Base-by-base conservation (phyloP, 2,329 filamentous ascomycete genomes). In the Graphilbum fragrans region DNA sequence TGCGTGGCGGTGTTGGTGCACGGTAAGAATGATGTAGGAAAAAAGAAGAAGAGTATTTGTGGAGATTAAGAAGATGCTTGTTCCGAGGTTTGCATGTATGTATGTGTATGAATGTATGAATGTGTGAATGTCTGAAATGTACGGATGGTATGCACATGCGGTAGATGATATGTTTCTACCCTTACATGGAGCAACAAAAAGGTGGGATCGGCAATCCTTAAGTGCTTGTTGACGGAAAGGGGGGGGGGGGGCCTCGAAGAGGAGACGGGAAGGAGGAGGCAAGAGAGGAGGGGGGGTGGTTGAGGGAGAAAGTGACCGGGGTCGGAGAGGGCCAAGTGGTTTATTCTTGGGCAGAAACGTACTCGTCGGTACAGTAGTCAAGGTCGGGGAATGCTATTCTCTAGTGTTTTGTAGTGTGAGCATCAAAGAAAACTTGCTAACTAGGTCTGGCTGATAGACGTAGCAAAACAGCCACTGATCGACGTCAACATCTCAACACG, bases 161-260 rank as follows among this genome's bases (percentile, higher is more conserved):
- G n/a, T n/a, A n/a, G n/a, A n/a, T n/a, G n/a, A n/a, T n/a, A 8
- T 31, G 29, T 31, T 31, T 31, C 29, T 10, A 31, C 29, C 14
- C n/a, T 16, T 16, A 34, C 8, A 18, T 18, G 7, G 5, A 18
- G 32, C 7, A 19, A 34, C 14, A 32, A 32, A 34, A 18, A 34
- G 32, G 32, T 34, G 69, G 70, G 70, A 74, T 74, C 70, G 72
- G 69, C 70, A 66, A 67, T 64, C 66, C 71, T 73, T 73, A 73
- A 70, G 69, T 72, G 44, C 67, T 65, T 62, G 58, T 57, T 54
- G 54, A 21, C 12, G 20, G 37, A 19, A 38, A 23, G 55, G 54
- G 57, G 19, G 55, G 54, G 57, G 37, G 9, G 32, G 20, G 35
- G 16, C 22, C 18, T 38, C 27, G 29, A 35, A 58, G 54, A 53